A percentile compares a stretch with the other conserved stretches of the same genome.
Conservation (phyloP, 2,329 filamentous ascomycete species). For the Fusarium falciforme region DNA sequence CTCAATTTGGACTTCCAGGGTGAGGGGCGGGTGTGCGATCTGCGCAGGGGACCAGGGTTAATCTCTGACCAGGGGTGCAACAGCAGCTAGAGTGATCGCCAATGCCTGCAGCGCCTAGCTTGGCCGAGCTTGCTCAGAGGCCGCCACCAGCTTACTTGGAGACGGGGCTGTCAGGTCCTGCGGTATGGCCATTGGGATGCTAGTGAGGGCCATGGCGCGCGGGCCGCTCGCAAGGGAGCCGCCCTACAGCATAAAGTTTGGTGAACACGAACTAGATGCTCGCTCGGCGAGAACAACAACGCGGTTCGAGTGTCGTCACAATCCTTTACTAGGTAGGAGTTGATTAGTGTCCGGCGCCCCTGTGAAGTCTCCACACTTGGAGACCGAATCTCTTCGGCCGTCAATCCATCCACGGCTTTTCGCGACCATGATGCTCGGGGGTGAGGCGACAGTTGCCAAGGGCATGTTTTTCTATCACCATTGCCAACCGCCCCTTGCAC, state of each 20-base stretch:
- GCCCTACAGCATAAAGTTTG: conserved; percentile 34
- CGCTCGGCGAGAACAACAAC: conserved; percentile 4
- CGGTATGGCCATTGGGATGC: conserved; percentile 30
- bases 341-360: conserved; percentile 28
- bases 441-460: not conserved
- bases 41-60: conserved; percentile 42
- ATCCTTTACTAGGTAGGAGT: conserved; percentile 20
- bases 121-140: conserved; percentile 17
- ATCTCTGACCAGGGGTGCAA: conserved; percentile 34
- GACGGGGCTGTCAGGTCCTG: conserved; percentile 31
- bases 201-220: conserved; percentile 35
- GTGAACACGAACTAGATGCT: conserved; percentile 21
- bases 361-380: conserved; percentile 15
- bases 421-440: not conserved
- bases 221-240: conserved; percentile 34
- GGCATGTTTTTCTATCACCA: not conserved
- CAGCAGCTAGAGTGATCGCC: conserved; percentile 37
- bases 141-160: conserved; percentile 9
- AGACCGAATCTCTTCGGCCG: conserved; percentile 31
- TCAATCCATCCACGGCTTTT: not conserved
- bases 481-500: not conserved
- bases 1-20: conserved; percentile 10
- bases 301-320: conserved; percentile 16
- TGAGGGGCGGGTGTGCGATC: conserved; percentile 41
- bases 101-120: conserved; percentile 37